Evolutionary conservation across 306 rosid genomes (phyloP).

Genomic region (Biancaea sappan): DNA sequence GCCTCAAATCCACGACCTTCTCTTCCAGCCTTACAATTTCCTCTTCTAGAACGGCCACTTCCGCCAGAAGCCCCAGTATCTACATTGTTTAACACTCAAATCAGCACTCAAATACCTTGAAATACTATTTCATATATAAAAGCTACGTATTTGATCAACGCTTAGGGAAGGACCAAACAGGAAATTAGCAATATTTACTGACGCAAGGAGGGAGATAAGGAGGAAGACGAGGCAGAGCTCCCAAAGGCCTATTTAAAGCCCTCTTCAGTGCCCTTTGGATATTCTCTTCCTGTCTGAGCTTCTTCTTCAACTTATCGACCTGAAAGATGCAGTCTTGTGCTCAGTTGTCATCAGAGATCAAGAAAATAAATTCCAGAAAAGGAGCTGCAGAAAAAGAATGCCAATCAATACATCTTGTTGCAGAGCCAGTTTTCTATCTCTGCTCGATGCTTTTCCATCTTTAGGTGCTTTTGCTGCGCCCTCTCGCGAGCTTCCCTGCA

Average conservation of each 20-base stretch:
- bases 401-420: conserved; percentile 73
- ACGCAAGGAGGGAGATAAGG: conserved; percentile 87
- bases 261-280: conserved; percentile 81
- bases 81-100: conserved; percentile 25
- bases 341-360: conserved; percentile 13
- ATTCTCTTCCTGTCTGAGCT: conserved; percentile 86
- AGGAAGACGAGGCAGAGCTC: conserved; percentile 96
- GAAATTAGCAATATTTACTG: conserved; percentile 33
- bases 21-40: conserved; percentile 93
- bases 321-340: conserved; percentile 37
- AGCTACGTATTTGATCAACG: not conserved
- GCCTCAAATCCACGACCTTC: conserved; percentile 74
- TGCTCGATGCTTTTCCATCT: conserved; percentile 47
- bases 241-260: conserved; percentile 90
- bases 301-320: conserved; percentile 96
- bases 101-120: not conserved
- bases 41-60: conserved; percentile 95
- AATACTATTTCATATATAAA: not conserved
- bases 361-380: conserved; percentile 11
- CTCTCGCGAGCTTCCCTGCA: conserved; percentile 51
- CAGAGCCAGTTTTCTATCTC: conserved; percentile 67
- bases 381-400: not conserved
- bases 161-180: not conserved
- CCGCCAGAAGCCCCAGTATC: conserved; percentile 89
- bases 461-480: conserved; percentile 38